Evolutionary conservation across 1,284 basidiomycete genomes (phyloP), one percentile per base, ranked within the genome.

Genomic region (Cryptococcus sp.): DNA sequence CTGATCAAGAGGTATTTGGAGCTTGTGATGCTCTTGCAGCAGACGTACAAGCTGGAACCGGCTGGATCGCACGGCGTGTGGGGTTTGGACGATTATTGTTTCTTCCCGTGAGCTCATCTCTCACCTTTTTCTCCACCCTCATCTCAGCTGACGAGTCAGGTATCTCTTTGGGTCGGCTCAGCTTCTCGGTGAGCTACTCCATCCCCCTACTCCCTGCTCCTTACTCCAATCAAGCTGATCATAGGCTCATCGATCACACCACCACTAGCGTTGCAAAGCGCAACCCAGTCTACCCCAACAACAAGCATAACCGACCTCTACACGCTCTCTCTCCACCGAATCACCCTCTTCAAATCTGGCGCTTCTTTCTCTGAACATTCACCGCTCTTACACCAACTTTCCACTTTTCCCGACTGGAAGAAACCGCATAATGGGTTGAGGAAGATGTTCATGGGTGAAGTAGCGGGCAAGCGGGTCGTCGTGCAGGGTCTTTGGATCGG

Each of bases 31-130:
- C 79, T 79, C 44, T 77, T 97, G 26, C 95, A 98, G 66, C 86
- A 90, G 60, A 80, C 82, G 22, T 99, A 97, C 68, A 82, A 79
- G 39, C 81, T 98, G 6, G 94, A 98, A 72, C 94, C 95, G 3
- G 94, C 94, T 0, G 94, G 94, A 2, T 92, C 87, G 55, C 95
- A 98, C 65, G 94, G 94, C 7, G 94, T 97, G 0, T 99, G 94
- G 94, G 94, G 94, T 0, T 75, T 99, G 31, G 92, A 99, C 68
- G 95, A 99, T 68, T 95, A 86, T 54, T 82, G 80, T 46, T 95
- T 95, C 73, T 76, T 95, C 22, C 84, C 86, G 22, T 66, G 16
- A 53, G 63, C 53, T 18, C 22, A n/a, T 33, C 35, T 18, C 21
- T 11, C 3, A 18, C 34, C 31, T 34, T 41, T 41, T n/a, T 2